These are phyloP conservation scores for Aspergillus sp. DNA, from an alignment of 2,329 filamentous ascomycete species.

Conservation along the genomic window DNA sequence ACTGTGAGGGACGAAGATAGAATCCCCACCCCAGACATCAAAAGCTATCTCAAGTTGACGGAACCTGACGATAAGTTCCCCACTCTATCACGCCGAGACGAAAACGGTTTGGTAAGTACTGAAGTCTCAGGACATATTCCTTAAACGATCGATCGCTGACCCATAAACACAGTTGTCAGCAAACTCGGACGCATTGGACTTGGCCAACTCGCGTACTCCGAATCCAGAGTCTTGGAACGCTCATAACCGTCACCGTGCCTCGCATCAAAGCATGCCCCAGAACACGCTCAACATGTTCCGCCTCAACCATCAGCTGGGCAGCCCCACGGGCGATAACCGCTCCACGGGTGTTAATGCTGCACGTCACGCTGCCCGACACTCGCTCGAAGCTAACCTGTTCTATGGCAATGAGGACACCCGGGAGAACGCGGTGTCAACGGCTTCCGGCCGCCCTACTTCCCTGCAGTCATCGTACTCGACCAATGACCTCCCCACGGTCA, in stretches of 20 bases:
- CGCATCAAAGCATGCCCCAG: constrained; percentile 54
- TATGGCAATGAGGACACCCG: constrained; percentile 24
- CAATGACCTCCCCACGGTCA: constrained; percentile 80
- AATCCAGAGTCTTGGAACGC: constrained; percentile 60
- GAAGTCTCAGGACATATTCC: background rate
- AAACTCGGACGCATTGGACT: constrained; percentile 72
- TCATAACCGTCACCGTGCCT: constrained; percentile 62
- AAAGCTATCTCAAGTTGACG: constrained; percentile 63
- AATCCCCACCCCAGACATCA: constrained; percentile 57
- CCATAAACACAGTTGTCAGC: constrained; percentile 60
- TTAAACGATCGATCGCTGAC: constrained; percentile 30
- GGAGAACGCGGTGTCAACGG: constrained; percentile 18
- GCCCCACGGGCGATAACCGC: constrained; percentile 23
- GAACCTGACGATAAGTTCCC: constrained; percentile 80
- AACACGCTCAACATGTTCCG: constrained; percentile 42
- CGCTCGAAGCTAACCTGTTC: constrained; percentile 37
- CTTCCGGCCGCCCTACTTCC: constrained; percentile 35
- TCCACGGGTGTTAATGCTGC: constrained; percentile 17
- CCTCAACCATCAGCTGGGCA: constrained; percentile 27
- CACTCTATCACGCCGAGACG: constrained; percentile 50
- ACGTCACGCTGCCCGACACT: constrained; percentile 39
- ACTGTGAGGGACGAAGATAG: constrained; percentile 41
- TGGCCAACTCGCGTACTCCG: constrained; percentile 63
- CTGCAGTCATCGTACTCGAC: constrained; percentile 83
- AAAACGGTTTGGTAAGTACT: constrained; percentile 48